These are phyloP conservation scores for Monilinia laxa DNA, from an alignment of 2,329 filamentous ascomycete species.

Conservation along the genomic window DNA sequence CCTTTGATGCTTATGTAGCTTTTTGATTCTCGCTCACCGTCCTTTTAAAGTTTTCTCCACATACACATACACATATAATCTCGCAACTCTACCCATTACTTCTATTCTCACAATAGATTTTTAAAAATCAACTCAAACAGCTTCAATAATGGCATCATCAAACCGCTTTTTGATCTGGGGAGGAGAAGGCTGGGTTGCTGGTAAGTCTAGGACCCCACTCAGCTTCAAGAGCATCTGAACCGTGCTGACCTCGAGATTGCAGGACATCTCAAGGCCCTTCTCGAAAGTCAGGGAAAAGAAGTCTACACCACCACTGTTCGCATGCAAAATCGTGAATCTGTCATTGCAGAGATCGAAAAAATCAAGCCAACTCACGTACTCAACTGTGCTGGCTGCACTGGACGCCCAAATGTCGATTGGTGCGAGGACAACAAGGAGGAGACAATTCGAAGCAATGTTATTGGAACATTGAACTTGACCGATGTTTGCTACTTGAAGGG, in stretches of 20 bases:
- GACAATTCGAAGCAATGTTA: slow-evolving; percentile 66
- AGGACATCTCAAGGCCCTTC: slow-evolving; percentile 57
- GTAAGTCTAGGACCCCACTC: slow-evolving; percentile 12
- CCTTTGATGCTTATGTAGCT: slow-evolving; percentile 16
- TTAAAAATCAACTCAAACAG: background rate
- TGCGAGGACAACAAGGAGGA: slow-evolving; percentile 68
- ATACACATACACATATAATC: slow-evolving; percentile 1
- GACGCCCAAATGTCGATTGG: slow-evolving; percentile 69
- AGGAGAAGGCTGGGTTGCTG: slow-evolving; percentile 55
- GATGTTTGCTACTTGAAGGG: slow-evolving; percentile 58
- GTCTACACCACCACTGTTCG: slow-evolving; percentile 60
- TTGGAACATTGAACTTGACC: slow-evolving; percentile 62
- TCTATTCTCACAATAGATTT: background rate
- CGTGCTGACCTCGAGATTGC: slow-evolving; percentile 16
- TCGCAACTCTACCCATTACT: background rate
- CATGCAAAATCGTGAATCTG: slow-evolving; percentile 62
- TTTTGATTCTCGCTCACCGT: slow-evolving; percentile 16
- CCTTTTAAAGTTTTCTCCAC: slow-evolving; percentile 2
- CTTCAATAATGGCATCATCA: slow-evolving; percentile 24
- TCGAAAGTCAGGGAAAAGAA: slow-evolving; percentile 58
- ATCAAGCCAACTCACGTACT: slow-evolving; percentile 65
- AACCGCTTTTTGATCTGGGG: slow-evolving; percentile 61
- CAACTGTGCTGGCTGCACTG: slow-evolving; percentile 65
- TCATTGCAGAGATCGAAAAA: slow-evolving; percentile 55
- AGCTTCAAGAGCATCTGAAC: slow-evolving; percentile 1